Conservation (phyloP, 495 filamentous ascomycete species). For the Trichoderma reesei region DNA sequence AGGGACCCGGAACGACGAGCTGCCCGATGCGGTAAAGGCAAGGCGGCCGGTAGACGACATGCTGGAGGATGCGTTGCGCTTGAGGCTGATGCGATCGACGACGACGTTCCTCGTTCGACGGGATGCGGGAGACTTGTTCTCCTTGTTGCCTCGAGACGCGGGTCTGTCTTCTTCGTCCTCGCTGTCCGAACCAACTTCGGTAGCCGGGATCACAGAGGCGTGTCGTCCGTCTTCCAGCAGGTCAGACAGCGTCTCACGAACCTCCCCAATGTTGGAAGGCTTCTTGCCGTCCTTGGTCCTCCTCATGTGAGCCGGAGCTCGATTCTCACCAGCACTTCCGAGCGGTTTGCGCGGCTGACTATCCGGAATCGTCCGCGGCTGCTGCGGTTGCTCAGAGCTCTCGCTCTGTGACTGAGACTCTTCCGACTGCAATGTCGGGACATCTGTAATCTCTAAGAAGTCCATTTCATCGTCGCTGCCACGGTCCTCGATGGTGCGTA, state of each 20-base stretch:
- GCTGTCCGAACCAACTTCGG: slow-evolving; percentile 32
- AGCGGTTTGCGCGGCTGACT: slow-evolving; percentile 30
- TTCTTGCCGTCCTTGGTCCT: slow-evolving; percentile 51
- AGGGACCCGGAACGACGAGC: slow-evolving; percentile 58
- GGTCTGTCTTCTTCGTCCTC: slow-evolving; percentile 31
- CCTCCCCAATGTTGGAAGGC: slow-evolving; percentile 62
- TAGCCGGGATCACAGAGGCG: slow-evolving; percentile 35
- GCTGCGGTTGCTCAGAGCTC: slow-evolving; percentile 32
- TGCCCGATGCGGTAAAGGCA: slow-evolving; percentile 44
- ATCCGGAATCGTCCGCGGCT: slow-evolving; percentile 32
- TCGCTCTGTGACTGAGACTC: slow-evolving; percentile 29
- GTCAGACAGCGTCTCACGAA: slow-evolving; percentile 69
- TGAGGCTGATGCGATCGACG: slow-evolving; percentile 75
- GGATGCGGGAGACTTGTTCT: slow-evolving; percentile 32
- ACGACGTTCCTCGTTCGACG: slow-evolving; percentile 46
- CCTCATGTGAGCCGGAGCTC: slow-evolving; percentile 48
- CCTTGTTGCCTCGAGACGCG: slow-evolving; percentile 27
- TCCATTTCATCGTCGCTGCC: slow-evolving; percentile 71
- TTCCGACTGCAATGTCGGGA: not conserved
- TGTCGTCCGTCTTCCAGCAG: slow-evolving; percentile 59
- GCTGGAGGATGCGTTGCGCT: slow-evolving; percentile 45
- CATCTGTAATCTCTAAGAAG: slow-evolving; percentile 46
- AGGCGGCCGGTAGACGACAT: slow-evolving; percentile 41
- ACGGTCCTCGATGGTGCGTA: slow-evolving; percentile 77
- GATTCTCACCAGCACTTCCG: slow-evolving; percentile 40